Evolutionary conservation across 2,329 filamentous ascomycete genomes (phyloP).

Genomic region (Penicillium palitans): DNA sequence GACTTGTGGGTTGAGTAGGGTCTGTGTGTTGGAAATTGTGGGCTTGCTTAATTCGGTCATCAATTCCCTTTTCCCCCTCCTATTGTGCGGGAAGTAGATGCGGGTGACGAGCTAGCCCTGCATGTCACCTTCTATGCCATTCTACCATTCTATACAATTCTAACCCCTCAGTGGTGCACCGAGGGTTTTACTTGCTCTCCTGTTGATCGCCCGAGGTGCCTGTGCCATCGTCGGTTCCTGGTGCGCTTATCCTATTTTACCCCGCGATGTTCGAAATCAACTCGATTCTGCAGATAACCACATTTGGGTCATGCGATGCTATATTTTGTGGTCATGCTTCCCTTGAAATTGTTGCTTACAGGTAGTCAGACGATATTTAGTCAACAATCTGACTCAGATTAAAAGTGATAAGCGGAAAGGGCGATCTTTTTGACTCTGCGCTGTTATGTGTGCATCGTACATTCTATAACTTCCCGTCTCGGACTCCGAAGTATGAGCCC

Average conservation of each 20-base stretch:
- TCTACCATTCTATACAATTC: neutral
- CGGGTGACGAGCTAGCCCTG: conserved; percentile 1
- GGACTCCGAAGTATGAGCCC: neutral
- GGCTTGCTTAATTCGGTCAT: neutral
- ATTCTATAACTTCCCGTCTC: neutral
- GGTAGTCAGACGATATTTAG: neutral
- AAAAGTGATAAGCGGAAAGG: neutral
- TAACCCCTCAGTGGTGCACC: conserved; percentile 3
- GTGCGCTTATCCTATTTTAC: neutral
- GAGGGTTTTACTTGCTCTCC: neutral
- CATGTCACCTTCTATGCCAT: conserved; percentile 3
- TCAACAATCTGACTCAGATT: conserved; percentile 5
- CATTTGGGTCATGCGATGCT: neutral
- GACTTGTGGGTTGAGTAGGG: neutral
- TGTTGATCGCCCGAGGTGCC: neutral
- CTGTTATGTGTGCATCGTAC: neutral
- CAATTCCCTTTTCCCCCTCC: neutral
- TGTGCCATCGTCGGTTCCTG: neutral
- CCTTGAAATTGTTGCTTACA: neutral
- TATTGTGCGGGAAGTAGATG: conserved; percentile 1
- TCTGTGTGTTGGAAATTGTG: neutral
- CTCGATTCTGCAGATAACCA: neutral
- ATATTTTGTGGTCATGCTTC: neutral
- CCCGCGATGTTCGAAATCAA: neutral
- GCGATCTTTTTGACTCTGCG: neutral